Conservation (phyloP, 495 filamentous ascomycete genomes). For the Hyaloscypha hepaticicola region DNA sequence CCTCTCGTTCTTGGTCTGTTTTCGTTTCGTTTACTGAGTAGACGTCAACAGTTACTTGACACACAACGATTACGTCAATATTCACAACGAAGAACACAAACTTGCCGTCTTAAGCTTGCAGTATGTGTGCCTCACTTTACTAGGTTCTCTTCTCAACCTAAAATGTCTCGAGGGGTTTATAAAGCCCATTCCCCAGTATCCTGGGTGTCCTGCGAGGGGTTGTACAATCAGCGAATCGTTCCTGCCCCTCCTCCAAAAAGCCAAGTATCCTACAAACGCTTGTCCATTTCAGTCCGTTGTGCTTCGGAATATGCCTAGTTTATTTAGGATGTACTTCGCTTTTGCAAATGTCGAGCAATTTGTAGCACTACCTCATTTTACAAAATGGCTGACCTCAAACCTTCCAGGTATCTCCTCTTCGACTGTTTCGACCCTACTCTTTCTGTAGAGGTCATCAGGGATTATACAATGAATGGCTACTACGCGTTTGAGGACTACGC, state of each 20-base stretch:
- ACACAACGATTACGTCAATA: constrained; percentile 25
- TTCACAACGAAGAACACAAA: constrained; percentile 31
- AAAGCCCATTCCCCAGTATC: too few relatives aligned
- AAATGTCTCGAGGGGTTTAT: too few relatives aligned
- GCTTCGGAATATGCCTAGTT: too few relatives aligned
- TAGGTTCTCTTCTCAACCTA: too few relatives aligned
- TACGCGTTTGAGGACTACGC: constrained; percentile 43
- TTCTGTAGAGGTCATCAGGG: constrained; percentile 19
- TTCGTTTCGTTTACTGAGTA: background rate
- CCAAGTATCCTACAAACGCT: too few relatives aligned
- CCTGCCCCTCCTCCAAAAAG: too few relatives aligned
- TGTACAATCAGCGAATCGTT: too few relatives aligned
- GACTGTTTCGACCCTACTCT: constrained; percentile 31
- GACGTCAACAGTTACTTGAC: constrained; percentile 15
- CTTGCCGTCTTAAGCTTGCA: constrained; percentile 35
- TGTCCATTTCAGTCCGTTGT: too few relatives aligned
- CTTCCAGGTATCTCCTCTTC: constrained; percentile 20
- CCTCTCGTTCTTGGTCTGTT: background rate
- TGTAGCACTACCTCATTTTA: background rate
- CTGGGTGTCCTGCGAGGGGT: too few relatives aligned
- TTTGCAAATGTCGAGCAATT: background rate
- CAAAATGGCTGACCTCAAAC: background rate
- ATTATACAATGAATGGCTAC: constrained; percentile 28
- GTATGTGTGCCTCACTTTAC: constrained; percentile 23
- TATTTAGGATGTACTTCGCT: too few relatives aligned